These are phyloP conservation scores for Dipodascus albidus DNA, from an alignment of 805 yeast species.

Conservation along the genomic window DNA sequence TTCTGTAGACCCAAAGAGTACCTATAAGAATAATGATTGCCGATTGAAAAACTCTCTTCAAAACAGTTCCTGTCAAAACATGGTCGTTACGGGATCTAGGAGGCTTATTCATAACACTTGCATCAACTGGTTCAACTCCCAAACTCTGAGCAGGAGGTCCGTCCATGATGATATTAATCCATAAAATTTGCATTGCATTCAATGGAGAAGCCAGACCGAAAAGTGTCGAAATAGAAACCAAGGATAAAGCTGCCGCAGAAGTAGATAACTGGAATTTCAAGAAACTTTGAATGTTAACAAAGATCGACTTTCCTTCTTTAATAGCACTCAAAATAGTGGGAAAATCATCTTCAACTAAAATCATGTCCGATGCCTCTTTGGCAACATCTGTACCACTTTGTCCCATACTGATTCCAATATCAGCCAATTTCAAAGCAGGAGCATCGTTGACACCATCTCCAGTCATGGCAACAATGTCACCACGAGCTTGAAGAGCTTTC, in stretches of 20 bases:
- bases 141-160: constrained; percentile 98
- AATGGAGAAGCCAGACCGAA: constrained; percentile 87
- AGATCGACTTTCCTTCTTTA: constrained; percentile 96
- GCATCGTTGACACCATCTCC: constrained; percentile 60
- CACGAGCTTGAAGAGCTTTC: constrained; percentile 50
- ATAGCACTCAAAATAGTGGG: constrained; percentile 88
- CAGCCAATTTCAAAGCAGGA: constrained; percentile 51
- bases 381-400: constrained; percentile 98
- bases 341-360: constrained; percentile 92
- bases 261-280: constrained; percentile 93
- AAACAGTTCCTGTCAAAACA: constrained; percentile 59
- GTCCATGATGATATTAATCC: constrained; percentile 97
- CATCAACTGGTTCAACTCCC: constrained; percentile 96
- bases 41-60: constrained; percentile 63
- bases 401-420: constrained; percentile 55
- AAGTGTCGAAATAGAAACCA: constrained; percentile 78
- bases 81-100: constrained; percentile 84
- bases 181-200: constrained; percentile 95
- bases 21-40: constrained; percentile 73
- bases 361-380: constrained; percentile 97
- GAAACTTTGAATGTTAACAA: constrained; percentile 89
- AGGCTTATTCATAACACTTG: constrained; percentile 91
- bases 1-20: constrained; percentile 74
- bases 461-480: constrained; percentile 52
- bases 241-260: constrained; percentile 84